These are phyloP conservation scores for Colletotrichum sp. DNA, from an alignment of 2,329 filamentous ascomycete genomes.

Conservation along the genomic window DNA sequence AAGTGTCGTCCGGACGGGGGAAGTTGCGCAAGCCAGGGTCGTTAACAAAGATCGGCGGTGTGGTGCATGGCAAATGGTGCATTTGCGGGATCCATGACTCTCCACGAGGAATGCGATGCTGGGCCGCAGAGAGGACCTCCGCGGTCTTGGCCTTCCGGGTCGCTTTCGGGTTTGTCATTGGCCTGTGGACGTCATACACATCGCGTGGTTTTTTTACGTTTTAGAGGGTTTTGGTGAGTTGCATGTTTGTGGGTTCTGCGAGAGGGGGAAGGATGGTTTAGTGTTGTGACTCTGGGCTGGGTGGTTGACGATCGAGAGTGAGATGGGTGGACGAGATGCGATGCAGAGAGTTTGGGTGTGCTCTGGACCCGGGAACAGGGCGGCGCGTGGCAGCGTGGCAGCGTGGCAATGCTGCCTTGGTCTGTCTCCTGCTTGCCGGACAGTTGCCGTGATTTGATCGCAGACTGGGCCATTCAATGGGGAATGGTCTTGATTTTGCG, in stretches of 20 bases:
- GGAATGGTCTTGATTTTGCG: background rate
- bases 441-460: background rate
- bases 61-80: background rate
- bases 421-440: background rate
- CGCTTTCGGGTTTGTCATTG: background rate
- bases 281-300: background rate
- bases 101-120: background rate
- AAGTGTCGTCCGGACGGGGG: background rate
- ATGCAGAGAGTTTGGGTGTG: background rate
- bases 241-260: background rate
- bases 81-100: background rate
- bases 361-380: background rate
- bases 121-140: background rate
- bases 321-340: background rate
- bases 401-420: background rate
- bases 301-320: background rate
- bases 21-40: background rate
- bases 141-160: background rate
- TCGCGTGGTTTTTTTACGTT: background rate
- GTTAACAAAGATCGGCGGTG: background rate
- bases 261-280: background rate
- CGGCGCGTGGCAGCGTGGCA: background rate
- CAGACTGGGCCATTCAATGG: background rate
- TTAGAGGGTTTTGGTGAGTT: background rate
- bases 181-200: background rate